A percentile compares a stretch with the other conserved stretches of the same genome.
Conservation (phyloP, 129 eudicot genomes). For the Ambrosia trifida region DNA sequence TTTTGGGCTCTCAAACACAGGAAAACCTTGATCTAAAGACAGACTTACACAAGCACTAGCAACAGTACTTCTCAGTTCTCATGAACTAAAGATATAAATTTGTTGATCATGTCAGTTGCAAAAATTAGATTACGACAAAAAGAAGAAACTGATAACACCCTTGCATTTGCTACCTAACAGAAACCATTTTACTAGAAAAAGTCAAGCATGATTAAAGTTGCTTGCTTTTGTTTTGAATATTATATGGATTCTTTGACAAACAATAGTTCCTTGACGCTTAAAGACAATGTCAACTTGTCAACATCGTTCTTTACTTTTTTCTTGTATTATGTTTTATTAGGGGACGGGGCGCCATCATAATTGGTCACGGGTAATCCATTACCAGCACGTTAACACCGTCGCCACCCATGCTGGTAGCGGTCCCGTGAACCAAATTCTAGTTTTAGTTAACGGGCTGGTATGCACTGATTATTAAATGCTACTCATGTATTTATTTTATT, state of each 20-base stretch:
- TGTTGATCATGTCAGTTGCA: slow-evolving; percentile 17
- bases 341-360: no score
- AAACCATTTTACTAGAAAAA: slow-evolving; percentile 35
- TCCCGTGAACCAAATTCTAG: no score
- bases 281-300: slow-evolving; percentile 56
- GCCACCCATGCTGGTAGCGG: no score
- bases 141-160: slow-evolving; percentile 42
- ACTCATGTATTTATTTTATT: no score
- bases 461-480: no score
- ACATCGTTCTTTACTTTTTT: slow-evolving; percentile 2
- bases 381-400: no score
- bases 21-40: slow-evolving; percentile 10
- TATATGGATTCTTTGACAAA: slow-evolving; percentile 80
- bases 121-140: slow-evolving; percentile 51
- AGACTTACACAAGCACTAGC: slow-evolving; percentile 13
- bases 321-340: no score
- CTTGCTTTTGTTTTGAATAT: slow-evolving; percentile 36
- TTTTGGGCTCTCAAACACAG: background rate
- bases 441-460: no score
- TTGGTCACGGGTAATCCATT: no score
- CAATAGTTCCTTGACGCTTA: slow-evolving; percentile 49
- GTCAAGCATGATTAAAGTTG: slow-evolving; percentile 45
- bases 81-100: slow-evolving; percentile 34
- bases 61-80: slow-evolving; percentile 27
- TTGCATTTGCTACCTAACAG: slow-evolving; percentile 24